Evolutionary conservation across 371 early-diverging fungal genomes (phyloP).

Genomic region (Lichtheimia ornata): DNA sequence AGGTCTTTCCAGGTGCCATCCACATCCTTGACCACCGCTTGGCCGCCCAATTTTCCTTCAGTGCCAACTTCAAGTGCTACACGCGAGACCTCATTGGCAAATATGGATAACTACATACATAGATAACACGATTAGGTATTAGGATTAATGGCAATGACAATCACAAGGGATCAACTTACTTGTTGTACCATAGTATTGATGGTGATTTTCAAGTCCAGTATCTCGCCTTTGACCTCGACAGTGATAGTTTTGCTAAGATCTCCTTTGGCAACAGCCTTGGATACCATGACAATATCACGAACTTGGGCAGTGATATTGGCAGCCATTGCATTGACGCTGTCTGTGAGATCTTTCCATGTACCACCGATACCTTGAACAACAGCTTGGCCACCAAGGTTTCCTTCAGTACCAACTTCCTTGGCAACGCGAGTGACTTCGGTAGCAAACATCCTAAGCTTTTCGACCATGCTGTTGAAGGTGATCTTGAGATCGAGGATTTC

Average conservation of each 20-base stretch:
- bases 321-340: conserved; percentile 56
- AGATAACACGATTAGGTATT: background rate
- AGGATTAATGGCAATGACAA: background rate
- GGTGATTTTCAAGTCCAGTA: conserved; percentile 21
- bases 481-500: conserved; percentile 43
- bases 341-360: conserved; percentile 55
- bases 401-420: conserved; percentile 54
- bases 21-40: conserved; percentile 54
- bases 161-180: background rate
- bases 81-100: conserved; percentile 25
- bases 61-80: conserved; percentile 54
- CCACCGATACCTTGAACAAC: conserved; percentile 46
- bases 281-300: conserved; percentile 59
- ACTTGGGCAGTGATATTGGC: conserved; percentile 54
- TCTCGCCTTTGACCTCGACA: conserved; percentile 44
- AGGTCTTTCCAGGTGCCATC: conserved; percentile 49
- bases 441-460: conserved; percentile 45
- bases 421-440: conserved; percentile 48
- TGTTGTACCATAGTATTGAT: conserved; percentile 26
- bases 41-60: conserved; percentile 63
- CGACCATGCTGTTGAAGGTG: conserved; percentile 49
- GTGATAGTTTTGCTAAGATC: conserved; percentile 65
- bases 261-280: conserved; percentile 58
- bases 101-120: conserved; percentile 10
- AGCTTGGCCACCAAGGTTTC: conserved; percentile 46